phyloP scores from a whole-genome alignment of 1,284 basidiomycete genomes.

The Irpex lacteus region DNA sequence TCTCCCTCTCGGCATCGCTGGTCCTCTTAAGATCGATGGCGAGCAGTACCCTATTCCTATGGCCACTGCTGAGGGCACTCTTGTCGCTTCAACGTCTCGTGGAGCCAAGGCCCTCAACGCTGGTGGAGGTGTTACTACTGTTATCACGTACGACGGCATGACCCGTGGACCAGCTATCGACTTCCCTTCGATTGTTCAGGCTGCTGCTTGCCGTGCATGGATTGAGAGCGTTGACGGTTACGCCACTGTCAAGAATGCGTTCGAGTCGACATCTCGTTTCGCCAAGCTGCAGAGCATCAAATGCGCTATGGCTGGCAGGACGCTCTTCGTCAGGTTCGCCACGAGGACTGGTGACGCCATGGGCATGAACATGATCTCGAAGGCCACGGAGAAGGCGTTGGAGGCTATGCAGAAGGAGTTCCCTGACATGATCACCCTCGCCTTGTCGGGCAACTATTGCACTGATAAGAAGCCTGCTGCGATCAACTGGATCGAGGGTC shows the following conservation, averaged over 20 bases:
- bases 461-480: slow-evolving; percentile 99
- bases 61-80: slow-evolving; percentile 98
- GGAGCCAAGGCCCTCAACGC: slow-evolving; percentile 98
- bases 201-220: slow-evolving; percentile 87
- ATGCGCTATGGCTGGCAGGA: slow-evolving; percentile 86
- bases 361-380: slow-evolving; percentile 99
- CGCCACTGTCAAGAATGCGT: slow-evolving; percentile 75
- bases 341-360: slow-evolving; percentile 98
- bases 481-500: slow-evolving; percentile 99
- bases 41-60: slow-evolving; percentile 90
- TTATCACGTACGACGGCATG: slow-evolving; percentile 94
- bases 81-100: slow-evolving; percentile 96
- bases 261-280: slow-evolving; percentile 93
- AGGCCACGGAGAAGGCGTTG: slow-evolving; percentile 94
- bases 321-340: slow-evolving; percentile 93
- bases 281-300: slow-evolving; percentile 83
- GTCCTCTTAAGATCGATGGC: slow-evolving; percentile 92
- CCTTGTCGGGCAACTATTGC: slow-evolving; percentile 97
- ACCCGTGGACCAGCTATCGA: slow-evolving; percentile 98
- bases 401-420: slow-evolving; percentile 79
- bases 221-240: slow-evolving; percentile 86
- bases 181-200: slow-evolving; percentile 81
- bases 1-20: slow-evolving; percentile 94
- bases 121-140: slow-evolving; percentile 93
- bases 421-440: slow-evolving; percentile 93